A percentile compares a stretch with the other conserved stretches of the same genome.
Conservation (phyloP, 2,329 filamentous ascomycete species). For the Sporothrix mexicana region DNA sequence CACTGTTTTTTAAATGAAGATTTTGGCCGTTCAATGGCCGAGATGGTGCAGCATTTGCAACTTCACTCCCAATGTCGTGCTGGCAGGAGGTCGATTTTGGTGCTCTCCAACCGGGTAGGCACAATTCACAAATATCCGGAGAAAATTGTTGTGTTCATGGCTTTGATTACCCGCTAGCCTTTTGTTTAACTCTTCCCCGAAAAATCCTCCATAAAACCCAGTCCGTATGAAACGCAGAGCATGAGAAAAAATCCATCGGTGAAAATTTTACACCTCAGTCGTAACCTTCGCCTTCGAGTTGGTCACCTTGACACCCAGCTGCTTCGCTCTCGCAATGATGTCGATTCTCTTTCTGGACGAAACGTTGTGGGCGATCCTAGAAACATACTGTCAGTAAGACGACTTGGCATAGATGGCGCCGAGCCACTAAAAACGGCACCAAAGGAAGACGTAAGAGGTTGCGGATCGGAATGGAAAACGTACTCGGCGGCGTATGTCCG, state of each 20-base stretch:
- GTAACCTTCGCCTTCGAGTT: slow-evolving; percentile 99
- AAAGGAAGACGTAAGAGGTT: neutral
- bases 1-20: no score
- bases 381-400: slow-evolving; percentile 46
- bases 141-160: slow-evolving; percentile 1
- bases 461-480: slow-evolving; percentile 47
- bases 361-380: slow-evolving; percentile 95
- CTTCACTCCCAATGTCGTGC: neutral
- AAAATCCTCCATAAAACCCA: slow-evolving; percentile 33
- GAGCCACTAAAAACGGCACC: no score
- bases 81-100: neutral
- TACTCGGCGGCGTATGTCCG: slow-evolving; percentile 98
- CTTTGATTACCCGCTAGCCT: slow-evolving; percentile 29
- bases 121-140: neutral
- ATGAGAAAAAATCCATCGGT: slow-evolving; percentile 27
- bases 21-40: no score
- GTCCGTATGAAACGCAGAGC: slow-evolving; percentile 35
- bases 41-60: neutral
- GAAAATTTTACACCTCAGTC: slow-evolving; percentile 74
- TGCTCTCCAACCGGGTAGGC: neutral
- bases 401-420: neutral
- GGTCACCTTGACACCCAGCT: slow-evolving; percentile 99
- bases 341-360: slow-evolving; percentile 98
- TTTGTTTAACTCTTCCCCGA: slow-evolving; percentile 24
- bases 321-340: slow-evolving; percentile 96